Evolutionary conservation across 768 basidiomycete genomes (phyloP), one percentile per base, ranked within the genome.

Genomic region (Kwoniella pini): DNA sequence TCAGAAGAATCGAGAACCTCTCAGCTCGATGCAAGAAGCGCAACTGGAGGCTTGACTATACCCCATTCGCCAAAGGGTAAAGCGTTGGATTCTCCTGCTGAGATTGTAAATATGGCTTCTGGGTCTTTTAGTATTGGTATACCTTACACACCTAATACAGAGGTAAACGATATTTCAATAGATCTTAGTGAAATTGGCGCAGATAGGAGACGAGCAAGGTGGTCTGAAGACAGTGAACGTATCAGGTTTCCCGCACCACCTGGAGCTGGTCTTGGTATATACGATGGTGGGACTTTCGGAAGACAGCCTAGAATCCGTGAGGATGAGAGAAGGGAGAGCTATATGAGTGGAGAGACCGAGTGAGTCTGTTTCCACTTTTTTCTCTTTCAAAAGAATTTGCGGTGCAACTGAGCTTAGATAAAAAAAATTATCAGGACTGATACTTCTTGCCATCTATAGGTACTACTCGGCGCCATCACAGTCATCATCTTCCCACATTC

Each of bases 221-320:
- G 43, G 51, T 46, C 45, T 21, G 44, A 48, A 17, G 39, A 33
- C 26, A 52, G 52, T 26, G 59, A 54, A 13, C 31, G 53, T 27
- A 54, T 54, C 19, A 45, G 44, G n/a, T 54, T 61, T 22, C 59
- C 59, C 9, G 45, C 39, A 12, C 59, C 59, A 12, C 59, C 59
- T 19, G 59, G 51, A 3, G 22, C 17, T 3, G 39, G 57, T 9
- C 26, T 61, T 31, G 59, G 59, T 1, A 17, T 54, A 26, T 48
- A 61, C 19, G 52, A 45, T 21, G 44, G 38, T 36, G 36, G 52
- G 6, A 61, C 53, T 6, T 60, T 52, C 21, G 58, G 49, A 10
- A 31, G 30, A 57, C 40, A 17, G 2, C 27, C 22, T 17, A 21
- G 19, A 15, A 36, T 36, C 10, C 7, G 36, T 15, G 36, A 19